Conservation (phyloP, 306 rosid genomes). For the Dalbergia cochinchinensis region DNA sequence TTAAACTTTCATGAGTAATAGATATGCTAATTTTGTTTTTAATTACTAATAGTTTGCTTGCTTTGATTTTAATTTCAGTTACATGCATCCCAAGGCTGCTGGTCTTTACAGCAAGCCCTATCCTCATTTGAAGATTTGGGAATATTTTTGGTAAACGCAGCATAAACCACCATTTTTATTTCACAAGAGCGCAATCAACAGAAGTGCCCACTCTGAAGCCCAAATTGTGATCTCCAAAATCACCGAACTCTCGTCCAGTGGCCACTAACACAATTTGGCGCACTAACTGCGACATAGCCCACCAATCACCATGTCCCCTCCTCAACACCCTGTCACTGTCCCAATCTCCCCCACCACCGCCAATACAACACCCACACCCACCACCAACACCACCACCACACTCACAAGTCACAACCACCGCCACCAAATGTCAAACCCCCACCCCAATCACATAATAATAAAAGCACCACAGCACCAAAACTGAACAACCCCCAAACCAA, state of each 20-base stretch:
- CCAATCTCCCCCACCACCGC: not conserved
- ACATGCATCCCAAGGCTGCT: too few relatives aligned
- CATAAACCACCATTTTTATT: too few relatives aligned
- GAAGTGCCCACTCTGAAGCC: not conserved
- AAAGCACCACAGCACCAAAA: not conserved
- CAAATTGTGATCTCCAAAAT: not conserved
- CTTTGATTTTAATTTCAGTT: too few relatives aligned
- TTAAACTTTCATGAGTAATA: too few relatives aligned
- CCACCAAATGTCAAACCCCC: not conserved
- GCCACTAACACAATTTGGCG: not conserved
- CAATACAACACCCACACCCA: not conserved
- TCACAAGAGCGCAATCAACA: too few relatives aligned
- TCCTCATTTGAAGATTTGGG: too few relatives aligned
- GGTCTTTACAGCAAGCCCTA: too few relatives aligned
- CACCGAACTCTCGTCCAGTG: not conserved
- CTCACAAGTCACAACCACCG: not conserved
- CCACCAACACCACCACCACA: not conserved
- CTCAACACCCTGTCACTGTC: constrained; percentile 8
- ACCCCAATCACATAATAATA: not conserved
- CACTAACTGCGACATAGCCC: not conserved
- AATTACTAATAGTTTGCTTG: too few relatives aligned
- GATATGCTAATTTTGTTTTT: too few relatives aligned
- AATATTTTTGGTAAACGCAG: too few relatives aligned
- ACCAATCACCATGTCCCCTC: not conserved
- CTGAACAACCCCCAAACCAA: not conserved